A percentile compares a stretch with the other conserved stretches of the same genome.
phyloP scores from a whole-genome alignment of 805 yeast genomes.

The Wickerhamiella hasegawae region DNA sequence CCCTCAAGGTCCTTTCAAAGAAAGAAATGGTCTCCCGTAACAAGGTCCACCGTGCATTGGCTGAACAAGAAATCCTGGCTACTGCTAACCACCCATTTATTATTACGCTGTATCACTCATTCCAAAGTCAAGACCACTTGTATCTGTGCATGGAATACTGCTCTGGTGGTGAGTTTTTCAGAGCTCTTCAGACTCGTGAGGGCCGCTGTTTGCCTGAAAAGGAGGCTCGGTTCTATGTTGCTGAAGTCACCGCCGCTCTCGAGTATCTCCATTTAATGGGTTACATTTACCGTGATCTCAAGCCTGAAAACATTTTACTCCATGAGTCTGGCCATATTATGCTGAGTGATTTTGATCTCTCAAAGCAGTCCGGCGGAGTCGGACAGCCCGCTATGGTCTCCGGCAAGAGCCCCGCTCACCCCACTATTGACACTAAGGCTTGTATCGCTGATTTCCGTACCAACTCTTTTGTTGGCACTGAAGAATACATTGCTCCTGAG shows the following conservation, averaged over 20 bases:
- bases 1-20: conserved; percentile 82
- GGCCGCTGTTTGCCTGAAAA: conserved; percentile 72
- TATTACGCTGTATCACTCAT: conserved; percentile 88
- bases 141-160: conserved; percentile 97
- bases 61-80: conserved; percentile 92
- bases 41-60: conserved; percentile 84
- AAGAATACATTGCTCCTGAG: conserved; percentile 97
- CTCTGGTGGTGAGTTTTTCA: conserved; percentile 97
- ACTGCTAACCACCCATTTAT: conserved; percentile 95
- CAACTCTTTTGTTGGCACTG: conserved; percentile 97
- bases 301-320: conserved; percentile 86
- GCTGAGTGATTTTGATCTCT: conserved; percentile 91
- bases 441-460: conserved; percentile 94
- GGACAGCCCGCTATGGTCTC: conserved; percentile 58
- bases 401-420: conserved; percentile 26
- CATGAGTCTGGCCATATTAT: conserved; percentile 97
- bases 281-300: conserved; percentile 86
- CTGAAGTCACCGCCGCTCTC: conserved; percentile 93
- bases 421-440: conserved; percentile 79
- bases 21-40: conserved; percentile 91
- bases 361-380: conserved; percentile 68
- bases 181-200: conserved; percentile 84
- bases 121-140: conserved; percentile 81
- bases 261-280: conserved; percentile 96
- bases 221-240: conserved; percentile 87